Base-by-base conservation (phyloP, 495 filamentous ascomycete species). In the Aspergillus bridgeri region DNA sequence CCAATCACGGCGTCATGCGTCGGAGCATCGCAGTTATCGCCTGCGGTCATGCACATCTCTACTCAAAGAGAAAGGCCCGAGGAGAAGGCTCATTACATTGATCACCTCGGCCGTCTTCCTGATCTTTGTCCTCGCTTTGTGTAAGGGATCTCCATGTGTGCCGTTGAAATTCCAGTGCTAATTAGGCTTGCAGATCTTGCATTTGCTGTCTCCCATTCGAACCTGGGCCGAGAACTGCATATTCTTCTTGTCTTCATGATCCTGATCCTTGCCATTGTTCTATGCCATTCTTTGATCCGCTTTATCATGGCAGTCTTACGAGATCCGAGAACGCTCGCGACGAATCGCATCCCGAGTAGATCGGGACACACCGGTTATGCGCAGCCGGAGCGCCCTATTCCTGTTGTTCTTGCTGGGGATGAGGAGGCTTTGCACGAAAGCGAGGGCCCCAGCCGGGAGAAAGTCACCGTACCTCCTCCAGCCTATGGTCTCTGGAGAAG, bases 401-500 rank as follows among this genome's bases (percentile, higher is more conserved):
- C 78, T 29, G 82, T 88, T 5, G 75, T 82, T 13, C 69, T 88
- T 25, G 80, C 81, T 7, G 72, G 78, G n/a, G 85, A 88, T 60
- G 86, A 87, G 62, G 86, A 88, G 50, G 74, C 75, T 22, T 75
- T 76, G n/a, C 20, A 55, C 8, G 66, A 66, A 17, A 60, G 47
- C 23, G 45, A 56, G 6, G 54, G 60, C 21, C 20, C 60, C 24
- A 51, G 45, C 3, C 27, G 60, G 2, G 66, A 79, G 42, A 86
- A 85, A 66, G 56, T 79, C 27, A 48, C 64, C 6, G 58, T 60
- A 13, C 86, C 89, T 17, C 91, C 91, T 29, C 91, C 91, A 17
- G 90, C 90, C n/a, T 96, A 96, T 71, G 91, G 91, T 2, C 67
- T 89, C 9, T 96, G 90, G 91, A 76, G 89, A 57, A 82, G 84